Conservation (phyloP, 2,329 filamentous ascomycete genomes). For the Neodidymelliopsis sp. region DNA sequence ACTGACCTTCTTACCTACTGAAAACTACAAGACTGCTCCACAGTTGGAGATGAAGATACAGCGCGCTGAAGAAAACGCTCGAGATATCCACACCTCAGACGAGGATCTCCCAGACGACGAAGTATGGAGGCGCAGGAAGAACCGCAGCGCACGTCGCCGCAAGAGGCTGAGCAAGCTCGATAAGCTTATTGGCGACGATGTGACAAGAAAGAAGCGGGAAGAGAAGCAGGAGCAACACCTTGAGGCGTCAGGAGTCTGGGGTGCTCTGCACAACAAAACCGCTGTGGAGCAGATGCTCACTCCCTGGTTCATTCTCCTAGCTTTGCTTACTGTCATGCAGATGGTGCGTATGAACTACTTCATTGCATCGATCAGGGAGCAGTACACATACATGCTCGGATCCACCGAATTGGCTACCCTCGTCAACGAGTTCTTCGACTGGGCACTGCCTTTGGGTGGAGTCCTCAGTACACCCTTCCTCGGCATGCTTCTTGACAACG, state of each 20-base stretch:
- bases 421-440: constrained; percentile 84
- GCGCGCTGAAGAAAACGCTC: constrained; percentile 39
- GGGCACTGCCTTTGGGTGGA: constrained; percentile 81
- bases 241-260: constrained; percentile 79
- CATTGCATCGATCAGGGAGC: constrained; percentile 82
- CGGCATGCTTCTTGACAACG: constrained; percentile 77
- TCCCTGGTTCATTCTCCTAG: constrained; percentile 85
- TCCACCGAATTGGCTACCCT: constrained; percentile 66
- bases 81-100: constrained; percentile 62
- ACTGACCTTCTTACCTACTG: constrained; percentile 73
- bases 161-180: constrained; percentile 73
- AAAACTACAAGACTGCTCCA: constrained; percentile 75
- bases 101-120: constrained; percentile 59
- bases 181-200: constrained; percentile 70
- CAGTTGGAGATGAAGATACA: constrained; percentile 48
- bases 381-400: constrained; percentile 77
- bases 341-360: constrained; percentile 82
- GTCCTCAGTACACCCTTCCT: constrained; percentile 84
- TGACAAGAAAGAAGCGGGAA: constrained; percentile 67
- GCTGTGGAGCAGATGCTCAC: constrained; percentile 76
- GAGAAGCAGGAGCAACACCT: constrained; percentile 71
- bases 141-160: constrained; percentile 55
- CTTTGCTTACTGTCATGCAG: constrained; percentile 73
- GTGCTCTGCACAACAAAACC: constrained; percentile 77
- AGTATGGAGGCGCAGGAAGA: constrained; percentile 54